Base-by-base conservation (phyloP, 345 rosid genomes). In the Theobroma cacao region DNA sequence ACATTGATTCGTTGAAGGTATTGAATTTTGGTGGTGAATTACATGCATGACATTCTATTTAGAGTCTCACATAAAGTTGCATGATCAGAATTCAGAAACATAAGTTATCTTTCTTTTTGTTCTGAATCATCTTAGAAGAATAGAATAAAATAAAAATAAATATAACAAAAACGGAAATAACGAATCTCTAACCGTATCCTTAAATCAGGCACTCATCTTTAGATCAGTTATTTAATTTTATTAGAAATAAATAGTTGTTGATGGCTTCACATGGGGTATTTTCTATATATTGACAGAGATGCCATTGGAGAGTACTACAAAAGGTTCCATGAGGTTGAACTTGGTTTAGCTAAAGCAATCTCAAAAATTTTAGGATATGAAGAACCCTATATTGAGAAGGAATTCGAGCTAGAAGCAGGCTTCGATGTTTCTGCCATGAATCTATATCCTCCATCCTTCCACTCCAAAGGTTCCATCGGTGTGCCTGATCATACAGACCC, bases 381-480 rank as follows among this genome's bases (percentile, higher is more conserved):
- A 75, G 85, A 82, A 41, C 4, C 18, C 15, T 82, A 74, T 41
- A 75, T 79, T 3, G 82, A 82, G 82, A 75, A 82, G 55, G 43
- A n/a, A 4, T 71, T 79, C 15, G 48, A 82, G 26, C 40, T 82
- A 45, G 75, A 72, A 10, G 38, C 55, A 64, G 85, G 85, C 20
- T 82, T 79, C 36, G 85, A 82, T 72, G 80, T 82, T 1, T 60
- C 78, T 26, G 78, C 82, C 67, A 53, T 82, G 78, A 82, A 82
- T 72, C 36, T 75, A 6, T 82, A 82, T 48, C 85, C 85, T 1
- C 80, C 85, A 47, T 53, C 28, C 56, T 72, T 38, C 47, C 28
- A 79, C 18, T 79, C 85, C 7, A 72, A 64, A 45, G 78, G 82
- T 34, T 17, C 82, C 8, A 24, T 77, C 6, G 83, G 86, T 14